Base-by-base conservation (phyloP, 2,329 filamentous ascomycete genomes). In the Botrytis paeoniae region DNA sequence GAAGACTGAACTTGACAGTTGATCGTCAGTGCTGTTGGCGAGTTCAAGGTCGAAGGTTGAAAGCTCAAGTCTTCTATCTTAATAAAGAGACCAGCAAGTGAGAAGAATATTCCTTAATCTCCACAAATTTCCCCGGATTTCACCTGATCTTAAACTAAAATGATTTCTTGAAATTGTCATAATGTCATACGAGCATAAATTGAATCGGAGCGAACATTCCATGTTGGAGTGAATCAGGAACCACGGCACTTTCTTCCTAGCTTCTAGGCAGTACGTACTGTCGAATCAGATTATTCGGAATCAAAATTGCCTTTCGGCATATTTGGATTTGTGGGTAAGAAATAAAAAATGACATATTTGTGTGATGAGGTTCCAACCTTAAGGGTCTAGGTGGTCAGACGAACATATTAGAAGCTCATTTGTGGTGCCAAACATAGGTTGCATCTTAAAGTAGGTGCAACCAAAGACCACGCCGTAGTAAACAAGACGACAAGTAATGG, bases 311-410 rank as follows among this genome's bases (percentile, higher is more conserved):
- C 64, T 68, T 57, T 29, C 8, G 59, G 39, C 37, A 60, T 43
- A 66, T 9, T 37, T n/a, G 18, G 16, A n/a, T 32, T 43, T 29
- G 7, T 25, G 32, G 32, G 4, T 29, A 63, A 51, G 22, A 70
- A 20, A 29, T 22, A 45, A 29, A 9, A 63, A 35, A 62, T 62
- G 43, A 39, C 29, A 51, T 63, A 25, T 70, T n/a, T 7, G 32
- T 35, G n/a, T 16, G 37, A 69, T 51, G 63, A 29, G 3, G 37
- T 54, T 45, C 32, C 41, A 45, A 35, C 45, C 29, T 69, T 32
- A 14, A 57, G 35, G 35, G 18, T 57, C n/a, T n/a, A 41, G n/a
- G 25, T 68, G 70, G 70, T 72, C 70, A 72, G 70, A 72, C 45
- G 70, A 72, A 72, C 70, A 72, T 25, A 68, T 45, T 68, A n/a